Base-by-base conservation (phyloP, 129 eudicot species). In the Artemisia argyi region DNA sequence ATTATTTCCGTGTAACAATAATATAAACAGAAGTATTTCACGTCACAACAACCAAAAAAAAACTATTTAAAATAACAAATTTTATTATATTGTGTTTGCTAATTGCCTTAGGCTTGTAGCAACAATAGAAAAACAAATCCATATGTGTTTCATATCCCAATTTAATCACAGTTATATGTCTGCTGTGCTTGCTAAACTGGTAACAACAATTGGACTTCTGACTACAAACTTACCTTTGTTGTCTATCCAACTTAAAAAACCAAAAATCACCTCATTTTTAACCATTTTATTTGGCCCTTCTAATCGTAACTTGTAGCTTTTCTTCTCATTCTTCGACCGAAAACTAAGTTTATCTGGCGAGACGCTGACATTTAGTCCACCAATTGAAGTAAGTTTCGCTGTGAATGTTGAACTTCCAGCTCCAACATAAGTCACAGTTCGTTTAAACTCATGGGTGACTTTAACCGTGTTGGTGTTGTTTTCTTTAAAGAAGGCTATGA, bases 141-240 rank as follows among this genome's bases (percentile, higher is more conserved):
- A 35, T 61, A 54, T 70, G 58, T 35, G 39, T 52, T 55, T 53
- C 58, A 44, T 61, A 26, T 61, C 57, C 60, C 59, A 62, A 53
- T 16, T 16, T 55, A 72, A 15, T 71, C 64, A 78, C 5, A 60
- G 7, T 13, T 39, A 54, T 22, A 28, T 54, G 53, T 64, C 77
- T 61, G 18, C 59, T 32, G 71, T 50, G 76, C 58, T 6, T 70
- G 65, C 68, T 51, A 86, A 50, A 71, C 72, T 84, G 57, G 92
- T 84, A 7, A 65, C 92, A 63, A 84, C 86, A 55, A 89, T 89
- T 19, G 96, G 96, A 81, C 96, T 90, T 81, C 88, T 83, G 1
- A 87, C 96, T 14, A 64, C 76, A 71, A 71, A 74, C 65, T 78
- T 63, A 32, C 88, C 82, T 47, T 68, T 74, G 8, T 47, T 56